Evolutionary conservation across 208 protist species (phyloP).

Genomic region (Wallacemonas sp.): DNA sequence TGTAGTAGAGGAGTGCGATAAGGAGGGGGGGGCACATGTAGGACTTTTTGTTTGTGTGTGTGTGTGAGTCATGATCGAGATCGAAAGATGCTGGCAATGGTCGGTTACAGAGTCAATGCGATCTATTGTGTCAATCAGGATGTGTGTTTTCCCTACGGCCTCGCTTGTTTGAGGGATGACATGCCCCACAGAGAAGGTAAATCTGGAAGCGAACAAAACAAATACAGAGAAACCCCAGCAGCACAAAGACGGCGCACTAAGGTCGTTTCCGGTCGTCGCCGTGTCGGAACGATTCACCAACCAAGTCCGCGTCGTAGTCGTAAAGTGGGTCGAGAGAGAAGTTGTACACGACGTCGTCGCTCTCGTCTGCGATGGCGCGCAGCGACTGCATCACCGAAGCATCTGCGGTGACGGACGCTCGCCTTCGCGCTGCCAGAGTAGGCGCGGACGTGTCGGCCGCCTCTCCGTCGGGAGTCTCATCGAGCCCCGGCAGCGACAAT

Average conservation of each 20-base stretch:
- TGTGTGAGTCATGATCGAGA: too few relatives aligned
- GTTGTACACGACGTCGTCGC: conserved; percentile 43
- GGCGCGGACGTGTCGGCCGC: neutral
- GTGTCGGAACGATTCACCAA: conserved; percentile 30
- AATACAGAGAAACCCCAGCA: neutral
- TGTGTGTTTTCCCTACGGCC: too few relatives aligned
- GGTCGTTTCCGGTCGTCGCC: conserved; percentile 2
- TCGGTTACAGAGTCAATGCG: too few relatives aligned
- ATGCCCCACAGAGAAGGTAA: too few relatives aligned
- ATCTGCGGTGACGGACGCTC: neutral
- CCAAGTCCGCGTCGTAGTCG: conserved; percentile 59
- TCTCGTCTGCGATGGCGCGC: conserved; percentile 18
- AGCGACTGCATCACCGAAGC: neutral
- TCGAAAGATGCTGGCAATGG: too few relatives aligned
- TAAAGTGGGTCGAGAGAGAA: conserved; percentile 58
- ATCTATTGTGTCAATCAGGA: too few relatives aligned
- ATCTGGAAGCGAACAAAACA: too few relatives aligned
- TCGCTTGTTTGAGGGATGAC: too few relatives aligned
- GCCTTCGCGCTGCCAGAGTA: neutral
- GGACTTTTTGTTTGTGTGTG: too few relatives aligned
- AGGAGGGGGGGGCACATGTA: too few relatives aligned
- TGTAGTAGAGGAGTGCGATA: too few relatives aligned
- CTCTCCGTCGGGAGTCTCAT: conserved; percentile 1
- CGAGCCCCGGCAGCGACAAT: conserved; percentile 19
- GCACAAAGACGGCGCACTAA: neutral